Evolutionary conservation across 2,329 filamentous ascomycete species (phyloP), one percentile per base, ranked within the genome.

Genomic region (Sarocladium brachiariae): DNA sequence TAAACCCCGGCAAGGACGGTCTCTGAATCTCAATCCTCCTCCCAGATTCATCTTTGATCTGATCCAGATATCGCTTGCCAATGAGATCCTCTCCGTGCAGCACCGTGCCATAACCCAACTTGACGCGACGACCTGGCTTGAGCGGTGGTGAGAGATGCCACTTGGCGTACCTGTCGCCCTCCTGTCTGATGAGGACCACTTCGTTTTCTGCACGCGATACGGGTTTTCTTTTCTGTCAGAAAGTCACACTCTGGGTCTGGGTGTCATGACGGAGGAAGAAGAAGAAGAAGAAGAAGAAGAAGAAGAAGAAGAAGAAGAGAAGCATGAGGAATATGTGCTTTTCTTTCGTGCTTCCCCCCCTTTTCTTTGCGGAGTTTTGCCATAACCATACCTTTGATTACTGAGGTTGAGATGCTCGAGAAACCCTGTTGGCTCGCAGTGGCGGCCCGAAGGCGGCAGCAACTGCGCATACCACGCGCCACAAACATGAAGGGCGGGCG

Each of bases 1-100:
- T 80, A 68, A 91, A 91, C 65, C 89, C 83, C 45, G 83, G 83
- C 51, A 93, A 37, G 6, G 46, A 35, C 16, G 46, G 46, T 21
- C 21, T 49, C 30, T 24, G 18, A 30, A 49, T 19, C 30, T 49
- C 33, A 16, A 49, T 23, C 31, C 16, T 35, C 46, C 33, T 35
- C 16, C 46, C 46, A 19, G 8, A 13, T 11, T 49, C 73, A 43
- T 82, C 77, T 33, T 67, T 63, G 10, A 89, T 69, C n/a, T 74
- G 60, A 56, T 86, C 81, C 54, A 84, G 75, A 4, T 77, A 63
- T 35, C 68, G 66, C 54, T 78, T 34, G 84, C 39, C 86, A 58
- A 91, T 84, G 51, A 90, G 77, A 33, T 81, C 74, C 49, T 39
- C 64, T 50, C 78, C 75, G 0, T 63, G 54, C 10, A 84, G 58